A percentile compares a stretch with the other conserved stretches of the same genome.
phyloP scores from a whole-genome alignment of 441 rosid species.

The Eutrema salsugineum region DNA sequence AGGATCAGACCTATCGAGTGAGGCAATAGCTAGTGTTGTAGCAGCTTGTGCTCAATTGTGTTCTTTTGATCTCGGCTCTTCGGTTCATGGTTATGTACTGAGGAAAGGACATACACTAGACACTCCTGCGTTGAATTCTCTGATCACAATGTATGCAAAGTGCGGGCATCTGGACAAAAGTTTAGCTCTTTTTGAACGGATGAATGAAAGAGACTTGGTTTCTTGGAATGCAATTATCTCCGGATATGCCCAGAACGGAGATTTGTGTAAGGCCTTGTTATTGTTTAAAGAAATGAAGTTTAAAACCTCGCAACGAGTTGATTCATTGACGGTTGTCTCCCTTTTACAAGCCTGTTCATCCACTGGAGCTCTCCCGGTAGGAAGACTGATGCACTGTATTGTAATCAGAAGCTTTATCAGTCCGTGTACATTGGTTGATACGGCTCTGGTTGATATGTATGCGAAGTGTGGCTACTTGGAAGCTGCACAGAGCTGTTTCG shows the following conservation, averaged over 20 bases:
- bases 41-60: conserved; percentile 58
- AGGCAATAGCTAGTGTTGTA: conserved; percentile 49
- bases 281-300: conserved; percentile 46
- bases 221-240: conserved; percentile 68
- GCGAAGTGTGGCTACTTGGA: conserved; percentile 56
- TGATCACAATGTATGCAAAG: conserved; percentile 60
- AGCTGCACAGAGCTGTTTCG: conserved; percentile 51
- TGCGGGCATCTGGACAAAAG: conserved; percentile 46
- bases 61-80: conserved; percentile 43
- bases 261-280: conserved; percentile 36
- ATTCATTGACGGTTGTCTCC: conserved; percentile 47
- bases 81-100: conserved; percentile 49
- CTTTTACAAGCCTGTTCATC: conserved; percentile 61
- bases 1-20: conserved; percentile 39
- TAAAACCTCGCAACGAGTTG: conserved; percentile 33
- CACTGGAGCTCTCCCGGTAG: conserved; percentile 45
- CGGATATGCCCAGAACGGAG: conserved; percentile 49
- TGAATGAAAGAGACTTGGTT: conserved; percentile 42
- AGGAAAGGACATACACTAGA: conserved; percentile 40
- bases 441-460: conserved; percentile 69
- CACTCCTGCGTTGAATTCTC: conserved; percentile 47
- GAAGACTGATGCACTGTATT: conserved; percentile 54
- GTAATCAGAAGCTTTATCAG: conserved; percentile 39
- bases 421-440: conserved; percentile 47
- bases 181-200: conserved; percentile 36